Base-by-base conservation (phyloP, 1,284 basidiomycete species). In the Sporisorium iseilematis-ciliati region DNA sequence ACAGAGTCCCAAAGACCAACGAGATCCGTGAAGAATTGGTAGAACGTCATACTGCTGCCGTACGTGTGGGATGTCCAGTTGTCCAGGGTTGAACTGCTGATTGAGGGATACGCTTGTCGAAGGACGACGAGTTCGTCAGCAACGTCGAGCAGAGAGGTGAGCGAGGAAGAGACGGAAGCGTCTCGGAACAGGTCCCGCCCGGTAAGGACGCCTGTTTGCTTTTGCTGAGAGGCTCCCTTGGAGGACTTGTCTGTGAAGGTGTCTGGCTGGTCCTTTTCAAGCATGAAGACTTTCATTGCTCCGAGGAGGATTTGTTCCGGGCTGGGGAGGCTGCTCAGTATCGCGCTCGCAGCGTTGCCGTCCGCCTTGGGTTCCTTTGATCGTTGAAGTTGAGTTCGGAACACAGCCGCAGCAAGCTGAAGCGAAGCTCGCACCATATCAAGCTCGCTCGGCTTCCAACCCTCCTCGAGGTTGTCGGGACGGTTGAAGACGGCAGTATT, bases 221-320 rank as follows among this genome's bases (percentile, higher is more conserved):
- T 62, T 31, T 66, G 63, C 45, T 61, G 72, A 18, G 42, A 29
- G 18, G 21, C 31, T 0, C 75, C 70, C 14, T 63, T 25, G 7
- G 31, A n/a, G 26, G 6, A 61, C 23, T 49, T 66, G 42, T 61
- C 65, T 0, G 65, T 65, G 33, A 72, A 76, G 3, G 60, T 63
- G 45, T 71, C 65, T 3, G 70, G 56, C 40, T 77, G 68, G 20
- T 77, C 75, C 21, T 75, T 60, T 35, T 84, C 95, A 20, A 98
- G 90, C 93, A 97, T 95, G 86, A 94, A 95, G 14, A 97, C 91
- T 79, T 93, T 94, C 92, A 96, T 94, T 75, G 93, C 91, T 38
- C 89, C 90, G 75, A 96, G 92, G 55, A 75, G 73, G n/a, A 82
- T 33, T 46, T 78, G 74, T 23, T 78, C 71, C 3, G 71, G 50